phyloP scores from a whole-genome alignment of 768 basidiomycete species.

The Mycena indigotica region DNA sequence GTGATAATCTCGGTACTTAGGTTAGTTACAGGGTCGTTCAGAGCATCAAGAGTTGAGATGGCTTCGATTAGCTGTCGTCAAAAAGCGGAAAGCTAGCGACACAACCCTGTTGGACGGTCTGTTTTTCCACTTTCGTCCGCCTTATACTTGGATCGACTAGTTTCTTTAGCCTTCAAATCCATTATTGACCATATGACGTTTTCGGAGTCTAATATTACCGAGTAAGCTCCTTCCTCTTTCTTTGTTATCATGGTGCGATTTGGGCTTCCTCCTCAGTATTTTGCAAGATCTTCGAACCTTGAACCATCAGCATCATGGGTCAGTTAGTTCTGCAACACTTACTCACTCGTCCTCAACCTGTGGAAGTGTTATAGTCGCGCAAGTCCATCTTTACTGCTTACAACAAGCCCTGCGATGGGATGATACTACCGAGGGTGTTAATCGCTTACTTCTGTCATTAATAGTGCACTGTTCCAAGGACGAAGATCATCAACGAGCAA shows the following conservation, averaged over 20 bases:
- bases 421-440: slow-evolving; percentile 35
- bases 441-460: slow-evolving; percentile 72
- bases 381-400: slow-evolving; percentile 66
- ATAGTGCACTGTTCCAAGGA: slow-evolving; percentile 82
- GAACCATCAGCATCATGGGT: slow-evolving; percentile 61
- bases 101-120: slow-evolving; percentile 65
- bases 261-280: no score
- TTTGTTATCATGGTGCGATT: no score
- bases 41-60: slow-evolving; percentile 85
- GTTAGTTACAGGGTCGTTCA: slow-evolving; percentile 54
- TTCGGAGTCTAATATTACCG: slow-evolving; percentile 70
- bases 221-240: slow-evolving; percentile 62
- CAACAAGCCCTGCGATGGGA: slow-evolving; percentile 44
- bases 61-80: slow-evolving; percentile 82
- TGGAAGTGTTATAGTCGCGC: slow-evolving; percentile 67
- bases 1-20: slow-evolving; percentile 5
- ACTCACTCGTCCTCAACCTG: no score
- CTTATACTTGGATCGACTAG: no score
- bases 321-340: no score
- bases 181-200: slow-evolving; percentile 79
- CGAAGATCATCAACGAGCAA: slow-evolving; percentile 64
- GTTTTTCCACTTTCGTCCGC: no score
- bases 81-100: slow-evolving; percentile 73
- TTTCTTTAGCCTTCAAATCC: slow-evolving; percentile 67
- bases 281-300: slow-evolving; percentile 76